Base-by-base conservation (phyloP, 1,284 basidiomycete genomes). In the Papiliotrema laurentii region DNA sequence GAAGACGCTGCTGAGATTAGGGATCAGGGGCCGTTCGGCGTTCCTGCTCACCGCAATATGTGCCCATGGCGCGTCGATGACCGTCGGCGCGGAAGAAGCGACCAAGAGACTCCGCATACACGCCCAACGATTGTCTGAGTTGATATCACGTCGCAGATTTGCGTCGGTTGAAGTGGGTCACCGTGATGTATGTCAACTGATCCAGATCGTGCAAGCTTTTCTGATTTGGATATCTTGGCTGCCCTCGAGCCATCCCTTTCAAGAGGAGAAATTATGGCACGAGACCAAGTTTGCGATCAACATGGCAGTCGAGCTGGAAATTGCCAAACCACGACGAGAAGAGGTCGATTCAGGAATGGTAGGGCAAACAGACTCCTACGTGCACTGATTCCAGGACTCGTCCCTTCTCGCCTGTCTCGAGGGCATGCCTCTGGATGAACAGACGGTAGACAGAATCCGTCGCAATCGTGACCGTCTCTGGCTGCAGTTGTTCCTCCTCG, bases 171-270 rank as follows among this genome's bases (percentile, higher is more conserved):
- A 43, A 27, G 41, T 31, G 41, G 13, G 39, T 26, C 13, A 24
- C 24, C 24, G 14, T 31, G 25, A 19, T 14, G 9, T 6, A 14
- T 16, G 6, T 6, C n/a, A n/a, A n/a, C n/a, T n/a, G n/a, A 14
- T 10, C 5, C 25, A 45, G 43, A 45, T 45, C 22, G 43, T 45
- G 16, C 31, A 34, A 26, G 43, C 43, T 9, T 45, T 45, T 21
- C 33, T 45, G 22, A 36, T 45, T 16, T 45, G 43, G 43, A 45
- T 45, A 5, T 45, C 43, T 13, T 45, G 43, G 43, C 43, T 45
- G 11, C 43, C 43, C 9, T 45, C 43, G 16, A 45, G 43, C 19
- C 22, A 27, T 7, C 43, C 43, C 7, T 36, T 45, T 16, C 43
- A 45, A 26, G 43, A 45, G 24, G 43, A 45, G 34, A 34, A 27